phyloP scores from a whole-genome alignment of 805 yeast genomes.

The Debaryomyces castellii region DNA sequence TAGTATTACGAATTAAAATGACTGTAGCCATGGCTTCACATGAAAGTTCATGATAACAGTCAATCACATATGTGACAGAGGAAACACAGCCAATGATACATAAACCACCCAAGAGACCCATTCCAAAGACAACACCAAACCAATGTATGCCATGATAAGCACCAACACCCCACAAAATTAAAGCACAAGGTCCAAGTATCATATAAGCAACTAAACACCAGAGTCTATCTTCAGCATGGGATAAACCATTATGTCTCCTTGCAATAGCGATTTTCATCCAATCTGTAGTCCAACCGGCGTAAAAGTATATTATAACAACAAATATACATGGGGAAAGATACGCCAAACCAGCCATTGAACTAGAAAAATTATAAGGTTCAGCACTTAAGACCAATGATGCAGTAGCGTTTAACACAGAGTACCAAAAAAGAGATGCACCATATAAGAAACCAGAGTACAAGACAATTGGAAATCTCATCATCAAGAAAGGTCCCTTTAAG shows the following conservation, averaged over 20 bases:
- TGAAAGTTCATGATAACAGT: slow-evolving; percentile 27
- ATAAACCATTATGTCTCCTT: slow-evolving; percentile 16
- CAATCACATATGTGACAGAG: slow-evolving; percentile 39
- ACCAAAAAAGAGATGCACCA: slow-evolving; percentile 51
- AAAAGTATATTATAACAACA: slow-evolving; percentile 3
- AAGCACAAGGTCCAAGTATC: slow-evolving; percentile 53
- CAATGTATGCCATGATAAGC: slow-evolving; percentile 55
- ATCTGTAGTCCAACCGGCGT: slow-evolving; percentile 28
- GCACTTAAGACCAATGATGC: slow-evolving; percentile 42
- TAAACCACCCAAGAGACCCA: slow-evolving; percentile 57
- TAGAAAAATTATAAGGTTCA: slow-evolving; percentile 57
- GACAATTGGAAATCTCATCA: slow-evolving; percentile 37
- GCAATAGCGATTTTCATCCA: slow-evolving; percentile 5
- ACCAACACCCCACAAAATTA: slow-evolving; percentile 65
- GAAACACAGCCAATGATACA: slow-evolving; percentile 53
- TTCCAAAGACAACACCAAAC: slow-evolving; percentile 49
- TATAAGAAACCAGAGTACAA: slow-evolving; percentile 59
- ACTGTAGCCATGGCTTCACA: slow-evolving; percentile 44
- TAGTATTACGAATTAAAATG: slow-evolving; percentile 54
- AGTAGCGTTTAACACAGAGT: slow-evolving; percentile 48
- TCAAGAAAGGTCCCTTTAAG: slow-evolving; percentile 23
- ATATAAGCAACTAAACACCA: slow-evolving; percentile 49
- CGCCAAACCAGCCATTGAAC: slow-evolving; percentile 22
- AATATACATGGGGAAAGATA: slow-evolving; percentile 27
- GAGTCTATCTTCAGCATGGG: slow-evolving; percentile 58